phyloP scores from a whole-genome alignment of 331 rosid genomes.

The Quercus lobata region DNA sequence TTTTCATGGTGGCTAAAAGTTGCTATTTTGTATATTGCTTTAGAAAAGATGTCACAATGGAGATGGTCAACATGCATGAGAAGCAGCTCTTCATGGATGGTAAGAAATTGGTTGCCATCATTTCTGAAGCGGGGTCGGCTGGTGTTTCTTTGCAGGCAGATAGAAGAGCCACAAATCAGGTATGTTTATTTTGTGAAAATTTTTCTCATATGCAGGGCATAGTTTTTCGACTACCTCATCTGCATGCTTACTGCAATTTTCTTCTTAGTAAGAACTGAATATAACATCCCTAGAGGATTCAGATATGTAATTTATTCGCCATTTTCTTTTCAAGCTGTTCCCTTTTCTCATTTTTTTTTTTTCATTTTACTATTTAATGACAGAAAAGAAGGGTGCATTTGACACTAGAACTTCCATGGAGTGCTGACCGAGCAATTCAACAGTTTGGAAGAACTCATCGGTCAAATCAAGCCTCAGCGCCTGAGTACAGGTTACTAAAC shows the following conservation, averaged over 20 bases:
- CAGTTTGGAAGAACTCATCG: slow-evolving; percentile 97
- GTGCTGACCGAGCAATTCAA: slow-evolving; percentile 97
- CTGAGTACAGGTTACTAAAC: slow-evolving; percentile 67
- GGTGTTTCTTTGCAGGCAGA: slow-evolving; percentile 96
- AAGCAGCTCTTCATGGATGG: slow-evolving; percentile 90
- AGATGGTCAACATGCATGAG: slow-evolving; percentile 97
- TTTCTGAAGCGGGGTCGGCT: slow-evolving; percentile 95
- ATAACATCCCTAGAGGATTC: background rate
- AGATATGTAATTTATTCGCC: slow-evolving; percentile 1
- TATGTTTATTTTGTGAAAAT: slow-evolving; percentile 20
- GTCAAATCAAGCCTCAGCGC: slow-evolving; percentile 94
- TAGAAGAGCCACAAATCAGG: slow-evolving; percentile 85
- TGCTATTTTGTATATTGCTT: slow-evolving; percentile 14
- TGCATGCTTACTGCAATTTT: background rate
- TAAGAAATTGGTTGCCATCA: slow-evolving; percentile 75
- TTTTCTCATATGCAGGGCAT: background rate
- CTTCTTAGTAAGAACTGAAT: background rate
- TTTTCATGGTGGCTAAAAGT: slow-evolving; percentile 13
- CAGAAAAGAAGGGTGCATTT: slow-evolving; percentile 91
- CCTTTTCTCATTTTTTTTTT: background rate
- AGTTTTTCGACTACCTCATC: slow-evolving; percentile 5
- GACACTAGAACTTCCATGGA: slow-evolving; percentile 94
- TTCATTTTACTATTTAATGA: slow-evolving; percentile 5
- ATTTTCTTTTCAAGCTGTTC: slow-evolving; percentile 5
- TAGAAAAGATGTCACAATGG: slow-evolving; percentile 81